Evolutionary conservation across 2,329 filamentous ascomycete genomes (phyloP).

Genomic region (Dothiorella sarmentorum): DNA sequence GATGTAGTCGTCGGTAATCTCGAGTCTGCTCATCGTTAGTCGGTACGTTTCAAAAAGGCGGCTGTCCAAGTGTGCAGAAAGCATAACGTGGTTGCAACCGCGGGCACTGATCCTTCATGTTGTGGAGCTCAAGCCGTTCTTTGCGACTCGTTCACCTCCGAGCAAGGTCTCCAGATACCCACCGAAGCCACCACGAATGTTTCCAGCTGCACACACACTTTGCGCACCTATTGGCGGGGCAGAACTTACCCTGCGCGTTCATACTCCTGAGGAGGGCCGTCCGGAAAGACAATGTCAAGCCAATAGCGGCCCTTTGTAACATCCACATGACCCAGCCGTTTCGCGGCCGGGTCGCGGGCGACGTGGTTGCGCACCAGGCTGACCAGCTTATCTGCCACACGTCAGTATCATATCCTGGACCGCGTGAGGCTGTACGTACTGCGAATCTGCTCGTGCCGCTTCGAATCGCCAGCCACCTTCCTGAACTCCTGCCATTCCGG

Average conservation of each 20-base stretch:
- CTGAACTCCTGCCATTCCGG: conserved; percentile 53
- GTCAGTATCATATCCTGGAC: conserved; percentile 16
- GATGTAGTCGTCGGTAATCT: conserved; percentile 40
- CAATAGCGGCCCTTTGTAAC: conserved; percentile 41
- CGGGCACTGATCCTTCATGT: too few relatives aligned
- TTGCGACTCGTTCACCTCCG: too few relatives aligned
- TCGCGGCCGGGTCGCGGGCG: neutral
- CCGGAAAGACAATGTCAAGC: conserved; percentile 49
- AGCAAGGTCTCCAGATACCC: neutral
- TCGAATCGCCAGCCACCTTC: conserved; percentile 43
- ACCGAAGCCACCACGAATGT: too few relatives aligned
- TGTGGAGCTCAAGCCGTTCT: too few relatives aligned
- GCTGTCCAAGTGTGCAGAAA: neutral
- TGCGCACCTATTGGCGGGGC: conserved; percentile 8
- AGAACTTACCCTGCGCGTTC: conserved; percentile 41
- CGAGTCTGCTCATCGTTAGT: conserved; percentile 21
- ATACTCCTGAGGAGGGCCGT: conserved; percentile 48
- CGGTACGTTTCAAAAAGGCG: conserved; percentile 28
- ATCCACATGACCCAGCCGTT: conserved; percentile 38
- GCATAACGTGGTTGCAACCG: too few relatives aligned
- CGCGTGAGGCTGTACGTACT: neutral
- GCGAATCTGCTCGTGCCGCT: conserved; percentile 29
- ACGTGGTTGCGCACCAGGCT: conserved; percentile 30
- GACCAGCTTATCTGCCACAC: conserved; percentile 34
- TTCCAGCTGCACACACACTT: too few relatives aligned